Evolutionary conservation across 2,329 filamentous ascomycete genomes (phyloP), one percentile per base, ranked within the genome.

Genomic region (Alternaria gaisen): DNA sequence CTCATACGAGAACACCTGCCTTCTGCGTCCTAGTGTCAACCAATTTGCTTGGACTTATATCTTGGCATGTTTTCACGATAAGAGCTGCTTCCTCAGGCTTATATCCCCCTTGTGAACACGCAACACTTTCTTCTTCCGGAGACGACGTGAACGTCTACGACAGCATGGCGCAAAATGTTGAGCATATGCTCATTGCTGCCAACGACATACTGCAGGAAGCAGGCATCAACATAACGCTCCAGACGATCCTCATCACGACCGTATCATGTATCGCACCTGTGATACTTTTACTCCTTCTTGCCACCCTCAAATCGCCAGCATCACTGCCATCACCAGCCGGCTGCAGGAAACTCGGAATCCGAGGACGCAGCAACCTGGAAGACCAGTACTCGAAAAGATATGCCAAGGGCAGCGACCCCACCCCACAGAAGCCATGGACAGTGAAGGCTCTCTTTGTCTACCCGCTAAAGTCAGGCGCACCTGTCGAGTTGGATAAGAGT

Each of bases 381-480:
- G 87, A 89, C 70, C 85, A 89, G 71, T 86, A 83, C 65, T 80
- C 86, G 46, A 79, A 80, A 11, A 82, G 82, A 54, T 87, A 85
- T 71, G 80, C 67, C 38, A 60, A 68, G 52, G 75, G 72, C 40
- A 70, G 58, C 11, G 73, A 73, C 18, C 60, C 71, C 16, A 68
- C 69, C 3, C 62, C 67, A 14, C 60, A 65, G 5, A 73, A 74
- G 28, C 65, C 69, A 30, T 76, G 72, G 80, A 82, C 55, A 67
- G 80, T 90, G 48, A 89, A 92, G 76, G 91, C 90, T 56, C 82
- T 97, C 53, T 90, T 89, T 80, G 85, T 93, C 61, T 94, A 95
- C 77, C 93, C 94, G 1, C 81, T 97, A 76, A 94, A 96, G 80
- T 92, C 91, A 58, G 97, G 93, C 76, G 83, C 82, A 57, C 91